Evolutionary conservation across 352 stramenopile genomes (phyloP), one percentile per base, ranked within the genome.

Genomic region (Globisporangium emineosum): DNA sequence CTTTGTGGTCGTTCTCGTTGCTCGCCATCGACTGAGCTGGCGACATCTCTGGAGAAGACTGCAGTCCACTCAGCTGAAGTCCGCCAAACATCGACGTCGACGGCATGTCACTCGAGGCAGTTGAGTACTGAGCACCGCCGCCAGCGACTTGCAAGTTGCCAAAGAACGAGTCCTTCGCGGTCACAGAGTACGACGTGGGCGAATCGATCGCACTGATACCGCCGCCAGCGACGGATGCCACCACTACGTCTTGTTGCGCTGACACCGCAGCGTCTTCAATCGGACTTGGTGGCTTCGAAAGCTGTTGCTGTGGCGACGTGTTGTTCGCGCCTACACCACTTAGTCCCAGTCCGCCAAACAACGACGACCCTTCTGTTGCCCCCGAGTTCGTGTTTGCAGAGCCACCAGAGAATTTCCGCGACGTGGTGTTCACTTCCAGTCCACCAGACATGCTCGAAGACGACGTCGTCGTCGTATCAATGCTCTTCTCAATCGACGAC

Each of bases 271-370:
- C 21, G 32, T 58, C 50, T 47, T 58, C 50, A 27, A 58, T 35
- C 30, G 50, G 59, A 17, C 30, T 57, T 19, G 45, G 35, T 35
- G 50, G 45, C 29, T 45, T 65, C 47, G 35, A 57, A 21, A 57
- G 59, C 47, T 64, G 55, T 45, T 45, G 40, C n/a, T 30, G 27
- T 49, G 58, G 49, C 8, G 58, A 35, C 13, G 29, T 57, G 29
- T 21, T 57, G 51, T 40, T 25, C 1, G 23, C 45, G 10, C 12
- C 32, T 17, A 29, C 57, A 3, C 23, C 49, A 55, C 71, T 81
- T 52, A 84, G 58, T n/a, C 78, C 69, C 3, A 84, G 61, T 10
- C 77, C 73, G 17, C 73, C 75, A 52, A 84, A 83, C 42, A 85
- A 57, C 1, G 63, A 71, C 35, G 60, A 65, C 1, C 57, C 47